A percentile compares a stretch with the other conserved stretches of the same genome.
phyloP scores from a whole-genome alignment of 2,329 filamentous ascomycete genomes.

The Pyrenophora teres region DNA sequence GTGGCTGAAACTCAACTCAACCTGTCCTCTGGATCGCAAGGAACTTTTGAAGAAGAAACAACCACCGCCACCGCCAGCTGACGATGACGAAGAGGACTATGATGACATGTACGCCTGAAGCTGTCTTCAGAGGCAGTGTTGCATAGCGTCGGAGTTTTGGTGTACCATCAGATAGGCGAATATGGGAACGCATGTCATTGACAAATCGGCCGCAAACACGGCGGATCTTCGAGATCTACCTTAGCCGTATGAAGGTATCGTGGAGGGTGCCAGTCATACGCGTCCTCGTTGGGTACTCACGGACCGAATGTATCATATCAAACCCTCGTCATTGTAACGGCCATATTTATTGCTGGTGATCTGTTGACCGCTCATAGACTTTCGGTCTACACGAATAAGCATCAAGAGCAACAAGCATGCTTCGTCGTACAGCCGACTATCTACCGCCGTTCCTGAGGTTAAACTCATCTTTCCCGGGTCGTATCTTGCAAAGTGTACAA shows the following conservation, averaged over 20 bases:
- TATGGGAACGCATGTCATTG: background rate
- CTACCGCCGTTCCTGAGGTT: too few relatives aligned
- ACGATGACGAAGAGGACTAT: conserved; percentile 58
- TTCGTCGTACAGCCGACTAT: too few relatives aligned
- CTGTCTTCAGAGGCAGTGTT: background rate
- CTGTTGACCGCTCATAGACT: too few relatives aligned
- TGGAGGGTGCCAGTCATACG: conserved; percentile 1
- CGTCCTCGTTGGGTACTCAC: background rate
- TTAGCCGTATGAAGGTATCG: background rate
- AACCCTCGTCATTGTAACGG: background rate
- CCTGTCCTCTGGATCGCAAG: conserved; percentile 66
- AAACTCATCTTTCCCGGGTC: too few relatives aligned
- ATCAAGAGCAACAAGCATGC: too few relatives aligned
- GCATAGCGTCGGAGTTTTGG: conserved; percentile 12
- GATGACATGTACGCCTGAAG: conserved; percentile 57
- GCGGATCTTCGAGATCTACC: background rate
- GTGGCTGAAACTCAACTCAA: conserved; percentile 67
- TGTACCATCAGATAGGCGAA: conserved; percentile 8
- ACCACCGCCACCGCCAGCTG: conserved; percentile 49
- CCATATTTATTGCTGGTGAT: background rate
- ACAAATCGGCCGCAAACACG: background rate
- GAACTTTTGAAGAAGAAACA: conserved; percentile 61
- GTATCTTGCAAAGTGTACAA: too few relatives aligned
- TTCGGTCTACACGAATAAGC: too few relatives aligned
- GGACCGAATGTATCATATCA: conserved; percentile 5